phyloP scores from a whole-genome alignment of 2,329 filamentous ascomycete genomes.

The Grosmannia penicillata region DNA sequence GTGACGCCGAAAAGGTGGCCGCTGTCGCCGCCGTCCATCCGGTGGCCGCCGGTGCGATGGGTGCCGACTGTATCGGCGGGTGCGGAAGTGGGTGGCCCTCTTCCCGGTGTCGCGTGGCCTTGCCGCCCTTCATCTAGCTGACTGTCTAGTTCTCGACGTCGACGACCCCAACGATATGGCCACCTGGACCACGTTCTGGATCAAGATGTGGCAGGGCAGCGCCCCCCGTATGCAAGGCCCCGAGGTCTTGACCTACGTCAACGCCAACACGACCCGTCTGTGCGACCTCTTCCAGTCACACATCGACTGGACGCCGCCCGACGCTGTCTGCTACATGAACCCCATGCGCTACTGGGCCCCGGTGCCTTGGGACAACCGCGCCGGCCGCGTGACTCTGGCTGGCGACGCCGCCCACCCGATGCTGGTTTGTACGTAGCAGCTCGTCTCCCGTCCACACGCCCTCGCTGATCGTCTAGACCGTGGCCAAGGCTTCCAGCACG shows the following conservation, averaged over 20 bases:
- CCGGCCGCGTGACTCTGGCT: constrained; percentile 20
- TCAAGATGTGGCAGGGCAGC: constrained; percentile 19
- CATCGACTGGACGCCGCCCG: constrained; percentile 20
- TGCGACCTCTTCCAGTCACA: constrained; percentile 18
- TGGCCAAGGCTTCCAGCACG: constrained; percentile 30
- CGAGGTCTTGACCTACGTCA: constrained; percentile 19
- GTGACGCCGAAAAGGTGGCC: constrained; percentile 15
- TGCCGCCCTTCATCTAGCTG: background rate
- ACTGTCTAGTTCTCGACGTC: constrained; percentile 12
- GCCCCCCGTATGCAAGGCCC: constrained; percentile 16
- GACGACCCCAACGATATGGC: constrained; percentile 10
- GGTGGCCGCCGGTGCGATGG: constrained; percentile 17
- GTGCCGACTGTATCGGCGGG: constrained; percentile 14
- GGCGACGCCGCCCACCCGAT: constrained; percentile 29
- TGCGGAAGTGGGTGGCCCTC: constrained; percentile 9
- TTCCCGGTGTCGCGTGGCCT: no score
- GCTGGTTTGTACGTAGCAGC: constrained; percentile 20
- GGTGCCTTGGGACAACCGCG: constrained; percentile 16
- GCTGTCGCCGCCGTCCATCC: constrained; percentile 16
- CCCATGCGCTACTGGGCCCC: constrained; percentile 23
- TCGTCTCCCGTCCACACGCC: no score
- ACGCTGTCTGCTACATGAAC: constrained; percentile 16
- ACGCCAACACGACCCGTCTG: constrained; percentile 11
- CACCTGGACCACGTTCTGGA: constrained; percentile 20
- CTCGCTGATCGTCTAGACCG: constrained; percentile 19